phyloP scores from a whole-genome alignment of 2,329 filamentous ascomycete genomes.

The Seiridium unicorne region DNA sequence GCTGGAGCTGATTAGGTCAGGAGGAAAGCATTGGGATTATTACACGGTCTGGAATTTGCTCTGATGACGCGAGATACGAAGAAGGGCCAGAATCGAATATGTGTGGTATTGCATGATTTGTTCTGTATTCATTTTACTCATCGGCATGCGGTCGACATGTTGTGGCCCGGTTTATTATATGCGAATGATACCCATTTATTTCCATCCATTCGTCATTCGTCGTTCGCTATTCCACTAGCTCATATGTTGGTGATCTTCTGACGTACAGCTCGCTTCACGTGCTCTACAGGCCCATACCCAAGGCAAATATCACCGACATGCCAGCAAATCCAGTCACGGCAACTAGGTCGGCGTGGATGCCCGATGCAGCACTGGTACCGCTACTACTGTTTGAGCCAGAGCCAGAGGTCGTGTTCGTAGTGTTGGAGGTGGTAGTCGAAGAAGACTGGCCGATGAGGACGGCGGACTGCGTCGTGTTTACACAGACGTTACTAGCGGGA shows the following conservation, averaged over 20 bases:
- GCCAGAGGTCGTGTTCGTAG: neutral
- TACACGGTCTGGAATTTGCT: neutral
- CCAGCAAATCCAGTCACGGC: slow-evolving; percentile 34
- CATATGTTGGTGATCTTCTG: slow-evolving; percentile 19
- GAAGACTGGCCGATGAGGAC: slow-evolving; percentile 22
- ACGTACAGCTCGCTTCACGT: neutral
- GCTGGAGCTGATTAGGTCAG: no score
- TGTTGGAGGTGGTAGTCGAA: neutral
- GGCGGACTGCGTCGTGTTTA: slow-evolving; percentile 53
- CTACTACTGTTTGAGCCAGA: neutral
- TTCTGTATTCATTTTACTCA: neutral
- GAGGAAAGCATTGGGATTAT: neutral
- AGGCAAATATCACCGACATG: slow-evolving; percentile 35
- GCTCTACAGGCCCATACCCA: slow-evolving; percentile 27
- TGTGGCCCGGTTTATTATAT: neutral
- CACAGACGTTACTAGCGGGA: neutral
- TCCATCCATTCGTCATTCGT: neutral
- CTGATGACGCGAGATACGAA: neutral
- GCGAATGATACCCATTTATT: slow-evolving; percentile 4
- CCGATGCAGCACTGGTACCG: slow-evolving; percentile 16
- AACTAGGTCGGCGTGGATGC: slow-evolving; percentile 16
- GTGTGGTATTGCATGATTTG: neutral
- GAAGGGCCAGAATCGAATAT: neutral
- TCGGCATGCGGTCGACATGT: no score
- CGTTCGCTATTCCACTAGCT: neutral